Conservation (phyloP, 2,329 filamentous ascomycete species). For the Nigrospora sphaerica region DNA sequence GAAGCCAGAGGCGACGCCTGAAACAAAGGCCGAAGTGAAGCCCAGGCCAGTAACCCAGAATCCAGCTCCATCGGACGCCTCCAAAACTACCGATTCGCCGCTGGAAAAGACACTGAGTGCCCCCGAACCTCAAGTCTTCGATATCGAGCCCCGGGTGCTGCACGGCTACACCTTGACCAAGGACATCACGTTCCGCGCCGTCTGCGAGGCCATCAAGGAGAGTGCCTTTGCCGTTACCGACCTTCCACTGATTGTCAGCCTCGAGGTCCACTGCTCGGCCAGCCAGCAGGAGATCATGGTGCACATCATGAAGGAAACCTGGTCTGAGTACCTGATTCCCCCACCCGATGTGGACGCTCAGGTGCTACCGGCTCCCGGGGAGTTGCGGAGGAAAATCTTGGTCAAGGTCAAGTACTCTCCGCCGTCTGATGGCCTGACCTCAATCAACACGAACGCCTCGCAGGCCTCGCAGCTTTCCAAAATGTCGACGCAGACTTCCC, state of each 20-base stretch:
- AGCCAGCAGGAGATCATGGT: slow-evolving; percentile 89
- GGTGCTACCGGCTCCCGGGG: slow-evolving; percentile 59
- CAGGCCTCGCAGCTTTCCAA: slow-evolving; percentile 17
- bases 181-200: slow-evolving; percentile 77
- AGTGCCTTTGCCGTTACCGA: slow-evolving; percentile 69
- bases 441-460: not conserved
- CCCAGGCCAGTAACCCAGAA: too few relatives aligned
- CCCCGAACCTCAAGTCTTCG: slow-evolving; percentile 19
- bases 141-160: slow-evolving; percentile 67
- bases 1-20: slow-evolving; percentile 1
- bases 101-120: slow-evolving; percentile 5
- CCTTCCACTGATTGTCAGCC: slow-evolving; percentile 83
- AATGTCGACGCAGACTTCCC: slow-evolving; percentile 13
- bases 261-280: slow-evolving; percentile 80
- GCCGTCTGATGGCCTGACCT: slow-evolving; percentile 21
- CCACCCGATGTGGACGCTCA: slow-evolving; percentile 36
- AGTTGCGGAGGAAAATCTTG: slow-evolving; percentile 71
- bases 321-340: slow-evolving; percentile 66
- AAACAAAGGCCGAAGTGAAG: not conserved
- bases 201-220: slow-evolving; percentile 74
- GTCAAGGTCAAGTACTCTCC: slow-evolving; percentile 73
- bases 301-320: slow-evolving; percentile 79
- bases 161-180: slow-evolving; percentile 90
- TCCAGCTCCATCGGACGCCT: too few relatives aligned
- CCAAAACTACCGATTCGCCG: too few relatives aligned